Base-by-base conservation (phyloP, 1,284 basidiomycete species). In the Porodaedalea pini region DNA sequence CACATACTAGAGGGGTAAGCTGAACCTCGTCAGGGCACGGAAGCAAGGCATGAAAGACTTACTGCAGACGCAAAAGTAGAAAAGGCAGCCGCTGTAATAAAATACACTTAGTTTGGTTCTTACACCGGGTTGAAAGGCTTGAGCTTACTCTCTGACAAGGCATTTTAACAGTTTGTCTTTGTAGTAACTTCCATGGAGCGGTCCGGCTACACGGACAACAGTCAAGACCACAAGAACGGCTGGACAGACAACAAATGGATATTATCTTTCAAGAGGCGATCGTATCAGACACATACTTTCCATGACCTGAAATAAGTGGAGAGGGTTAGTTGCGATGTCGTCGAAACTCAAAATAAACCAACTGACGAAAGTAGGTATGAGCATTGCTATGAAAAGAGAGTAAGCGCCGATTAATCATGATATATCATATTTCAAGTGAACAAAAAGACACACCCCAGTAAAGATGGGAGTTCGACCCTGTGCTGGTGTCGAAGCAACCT, bases 351-450 rank as follows among this genome's bases (percentile, higher is more conserved):
- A 21, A 29, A 39, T 23, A 5, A 48, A 40, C 3, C 19, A 3
- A 44, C 56, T 58, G 27, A 58, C 56, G 31, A 58, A 58, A 21
- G 56, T 58, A 17, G 56, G 56, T 10, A 58, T 51, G 36, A 58
- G 51, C 51, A 58, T 58, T 34, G 51, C 56, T 58, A 19, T 31
- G 27, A 23, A 31, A 51, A 15, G 25, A 23, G 7, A 11, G n/a
- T 37, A 10, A 21, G 11, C 25, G 4, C 13, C 15, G 6, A 43
- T 23, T 4, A 53, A 37, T 27, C 25, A 5, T 6, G n/a, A 4
- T 27, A 19, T n/a, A n/a, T n/a, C n/a, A 47, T 17, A 17, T 32
- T 31, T 29, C 7, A 47, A 17, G n/a, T 11, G 11, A 23, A 27
- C 15, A 36, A 8, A 8, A 29, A 53, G 8, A 53, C 56, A 11